Base-by-base conservation (phyloP, 1,284 basidiomycete species). In the Sanghuangporus weigelae region DNA sequence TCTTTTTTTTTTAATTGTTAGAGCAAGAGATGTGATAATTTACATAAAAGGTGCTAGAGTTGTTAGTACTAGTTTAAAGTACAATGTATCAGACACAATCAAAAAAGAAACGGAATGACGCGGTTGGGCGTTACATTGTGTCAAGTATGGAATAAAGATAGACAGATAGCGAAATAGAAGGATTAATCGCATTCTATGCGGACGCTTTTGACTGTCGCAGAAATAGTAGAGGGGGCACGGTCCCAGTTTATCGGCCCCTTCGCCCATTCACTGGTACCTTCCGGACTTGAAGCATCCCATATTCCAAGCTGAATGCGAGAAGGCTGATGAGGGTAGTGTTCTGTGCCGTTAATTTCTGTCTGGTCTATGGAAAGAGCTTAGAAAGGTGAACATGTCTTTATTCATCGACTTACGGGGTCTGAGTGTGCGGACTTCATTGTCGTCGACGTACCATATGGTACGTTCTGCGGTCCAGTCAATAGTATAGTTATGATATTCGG, bases 221-320 rank as follows among this genome's bases (percentile, higher is more conserved):
- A 69, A 62, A 80, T 77, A 44, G 60, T 69, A 4, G 64, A 65
- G 3, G 77, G 77, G 7, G 73, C 72, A 1, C 62, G 65, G 0
- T 71, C 65, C 80, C 80, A 81, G 53, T 80, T 68, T 46, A 82
- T 76, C 3, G 80, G 80, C 7, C 81, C 81, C 35, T 70, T 73
- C 16, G 77, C 78, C 80, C 80, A 82, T 62, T 74, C 73, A 3
- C 78, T 74, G 1, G 81, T 82, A 0, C 80, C 79, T 11, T 69
- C 69, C 3, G 78, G 75, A 39, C 71, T 72, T 63, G 79, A 81
- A 3, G 78, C 79, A 63, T 82, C 80, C 80, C 81, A 82, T 51
- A 82, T 80, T 1, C 80, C 79, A 16, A 80, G 68, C 64, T 78
- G 77, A 6, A 79, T 65, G 10, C 77, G 75, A 12, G 72, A 61